Evolutionary conservation across 345 rosid genomes (phyloP).

Genomic region (Trapa incisa): DNA sequence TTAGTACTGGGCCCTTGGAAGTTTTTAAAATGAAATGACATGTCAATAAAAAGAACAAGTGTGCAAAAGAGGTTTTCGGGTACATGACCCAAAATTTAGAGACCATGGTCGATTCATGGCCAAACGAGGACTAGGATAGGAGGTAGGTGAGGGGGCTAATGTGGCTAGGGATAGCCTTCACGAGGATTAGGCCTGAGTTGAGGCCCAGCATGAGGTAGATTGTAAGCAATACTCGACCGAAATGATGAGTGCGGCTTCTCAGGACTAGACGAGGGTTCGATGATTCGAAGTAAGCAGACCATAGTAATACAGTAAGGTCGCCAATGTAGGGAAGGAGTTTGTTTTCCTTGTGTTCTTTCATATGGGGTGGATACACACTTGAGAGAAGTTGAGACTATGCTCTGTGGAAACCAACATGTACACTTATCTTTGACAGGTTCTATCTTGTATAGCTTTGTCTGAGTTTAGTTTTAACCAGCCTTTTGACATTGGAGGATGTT

Average conservation of each 20-base stretch:
- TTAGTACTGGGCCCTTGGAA: no score
- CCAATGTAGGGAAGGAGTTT: not conserved
- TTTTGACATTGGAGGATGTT: no score
- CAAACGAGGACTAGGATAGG: constrained; percentile 33
- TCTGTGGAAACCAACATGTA: not conserved
- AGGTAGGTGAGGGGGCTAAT: constrained; percentile 41
- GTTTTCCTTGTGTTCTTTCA: not conserved
- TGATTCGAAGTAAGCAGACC: constrained; percentile 68
- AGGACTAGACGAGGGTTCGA: constrained; percentile 38
- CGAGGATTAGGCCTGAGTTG: constrained; percentile 50
- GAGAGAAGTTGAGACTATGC: not conserved
- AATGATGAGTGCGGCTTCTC: constrained; percentile 30
- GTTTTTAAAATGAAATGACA: no score
- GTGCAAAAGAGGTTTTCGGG: no score
- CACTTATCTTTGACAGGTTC: not conserved
- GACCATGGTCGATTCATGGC: constrained; percentile 45
- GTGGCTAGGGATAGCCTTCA: constrained; percentile 65
- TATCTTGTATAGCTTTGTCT: no score
- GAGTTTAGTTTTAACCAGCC: no score
- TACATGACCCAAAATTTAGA: constrained; percentile 13
- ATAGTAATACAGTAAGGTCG: constrained; percentile 61
- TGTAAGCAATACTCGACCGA: constrained; percentile 77
- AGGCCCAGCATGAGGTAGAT: constrained; percentile 83
- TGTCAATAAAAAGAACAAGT: no score
- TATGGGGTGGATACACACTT: not conserved